phyloP scores from a whole-genome alignment of 2,329 filamentous ascomycete genomes.

The Penicillium italicum region DNA sequence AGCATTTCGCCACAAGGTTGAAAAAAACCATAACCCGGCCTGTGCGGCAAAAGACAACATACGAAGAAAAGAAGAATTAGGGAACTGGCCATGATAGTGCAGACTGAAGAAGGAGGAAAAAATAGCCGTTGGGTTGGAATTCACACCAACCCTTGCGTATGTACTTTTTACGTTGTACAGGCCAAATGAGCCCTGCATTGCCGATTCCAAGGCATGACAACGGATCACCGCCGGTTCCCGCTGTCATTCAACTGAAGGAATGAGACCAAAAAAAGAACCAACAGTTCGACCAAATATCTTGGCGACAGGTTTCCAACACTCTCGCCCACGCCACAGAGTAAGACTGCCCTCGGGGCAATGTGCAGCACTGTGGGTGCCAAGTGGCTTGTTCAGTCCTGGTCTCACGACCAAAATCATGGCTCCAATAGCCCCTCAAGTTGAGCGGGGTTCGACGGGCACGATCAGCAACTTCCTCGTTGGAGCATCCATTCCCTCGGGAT shows the following conservation, averaged over 20 bases:
- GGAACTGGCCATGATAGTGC: neutral
- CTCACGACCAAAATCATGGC: constrained; percentile 4
- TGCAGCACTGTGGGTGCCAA: constrained; percentile 15
- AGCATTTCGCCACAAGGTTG: neutral
- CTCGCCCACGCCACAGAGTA: constrained; percentile 1
- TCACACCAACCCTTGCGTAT: constrained; percentile 11
- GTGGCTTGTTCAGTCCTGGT: constrained; percentile 17
- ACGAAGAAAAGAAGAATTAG: neutral
- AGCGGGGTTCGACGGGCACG: constrained; percentile 20
- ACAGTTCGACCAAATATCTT: constrained; percentile 4
- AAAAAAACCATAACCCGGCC: neutral
- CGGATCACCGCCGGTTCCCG: constrained; percentile 20
- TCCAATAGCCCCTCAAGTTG: constrained; percentile 10
- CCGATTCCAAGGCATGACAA: constrained; percentile 14
- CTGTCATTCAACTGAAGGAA: constrained; percentile 19
- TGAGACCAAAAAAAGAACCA: neutral
- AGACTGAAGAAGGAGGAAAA: neutral
- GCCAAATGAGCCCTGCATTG: constrained; percentile 3
- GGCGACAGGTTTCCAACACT: constrained; percentile 10
- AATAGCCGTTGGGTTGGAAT: neutral
- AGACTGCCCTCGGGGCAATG: constrained; percentile 9
- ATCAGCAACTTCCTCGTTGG: constrained; percentile 24
- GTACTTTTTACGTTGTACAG: neutral
- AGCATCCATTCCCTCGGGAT: constrained; percentile 21
- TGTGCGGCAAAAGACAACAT: neutral